phyloP scores from a whole-genome alignment of 1,284 basidiomycete species.

The Phellopilus nigrolimitatus region DNA sequence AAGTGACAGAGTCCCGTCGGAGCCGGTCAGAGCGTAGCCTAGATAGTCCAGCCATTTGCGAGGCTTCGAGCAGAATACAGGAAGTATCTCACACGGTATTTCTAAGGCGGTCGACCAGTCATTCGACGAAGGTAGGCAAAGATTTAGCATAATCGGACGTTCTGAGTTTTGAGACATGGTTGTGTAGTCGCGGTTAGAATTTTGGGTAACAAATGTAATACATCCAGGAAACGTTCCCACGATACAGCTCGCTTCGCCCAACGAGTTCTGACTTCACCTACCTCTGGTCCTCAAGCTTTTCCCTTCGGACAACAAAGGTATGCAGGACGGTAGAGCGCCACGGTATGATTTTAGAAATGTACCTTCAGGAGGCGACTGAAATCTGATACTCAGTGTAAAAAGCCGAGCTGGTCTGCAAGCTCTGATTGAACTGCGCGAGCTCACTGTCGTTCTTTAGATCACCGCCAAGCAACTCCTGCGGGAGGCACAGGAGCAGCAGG shows the following conservation, averaged over 20 bases:
- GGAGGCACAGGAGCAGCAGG: conserved; percentile 97
- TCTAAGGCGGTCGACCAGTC: not conserved
- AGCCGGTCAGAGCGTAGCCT: too few relatives aligned
- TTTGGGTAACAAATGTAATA: too few relatives aligned
- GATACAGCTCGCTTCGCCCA: too few relatives aligned
- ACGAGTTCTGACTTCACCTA: too few relatives aligned
- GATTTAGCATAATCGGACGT: not conserved
- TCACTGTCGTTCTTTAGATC: conserved; percentile 51
- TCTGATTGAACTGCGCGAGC: not conserved
- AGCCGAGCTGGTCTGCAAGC: conserved; percentile 66
- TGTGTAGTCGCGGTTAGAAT: too few relatives aligned
- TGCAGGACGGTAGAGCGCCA: conserved; percentile 46
- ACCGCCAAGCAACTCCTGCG: conserved; percentile 96
- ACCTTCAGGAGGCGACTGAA: conserved; percentile 11
- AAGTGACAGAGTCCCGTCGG: too few relatives aligned
- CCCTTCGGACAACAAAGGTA: not conserved
- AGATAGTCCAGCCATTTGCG: too few relatives aligned
- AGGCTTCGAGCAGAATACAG: too few relatives aligned
- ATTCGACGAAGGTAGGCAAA: too few relatives aligned
- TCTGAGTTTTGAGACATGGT: too few relatives aligned
- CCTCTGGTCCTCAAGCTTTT: not conserved
- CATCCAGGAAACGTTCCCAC: too few relatives aligned
- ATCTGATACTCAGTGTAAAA: conserved; percentile 53
- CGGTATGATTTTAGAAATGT: conserved; percentile 32
- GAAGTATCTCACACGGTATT: too few relatives aligned